Conservation (phyloP, 768 basidiomycete species). For the Leccinum imitatum region DNA sequence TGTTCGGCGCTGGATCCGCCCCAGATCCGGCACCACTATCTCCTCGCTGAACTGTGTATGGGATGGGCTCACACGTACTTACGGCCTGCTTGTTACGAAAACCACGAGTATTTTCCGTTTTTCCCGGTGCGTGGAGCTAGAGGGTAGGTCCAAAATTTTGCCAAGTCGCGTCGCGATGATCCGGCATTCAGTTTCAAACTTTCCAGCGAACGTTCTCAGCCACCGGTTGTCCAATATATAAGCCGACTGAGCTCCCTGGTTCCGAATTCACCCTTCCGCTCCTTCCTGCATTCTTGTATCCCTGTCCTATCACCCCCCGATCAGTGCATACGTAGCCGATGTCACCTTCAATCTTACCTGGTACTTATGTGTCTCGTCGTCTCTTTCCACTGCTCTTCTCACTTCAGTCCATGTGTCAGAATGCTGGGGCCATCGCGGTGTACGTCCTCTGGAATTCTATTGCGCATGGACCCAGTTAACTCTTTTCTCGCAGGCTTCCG, state of each 20-base stretch:
- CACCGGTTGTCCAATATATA: slow-evolving; percentile 26
- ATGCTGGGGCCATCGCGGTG: slow-evolving; percentile 80
- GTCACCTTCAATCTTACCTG: slow-evolving; percentile 27
- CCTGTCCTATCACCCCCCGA: not conserved
- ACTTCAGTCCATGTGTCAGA: slow-evolving; percentile 38
- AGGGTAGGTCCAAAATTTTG: not conserved
- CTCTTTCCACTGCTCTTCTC: not conserved
- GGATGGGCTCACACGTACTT: slow-evolving; percentile 4
- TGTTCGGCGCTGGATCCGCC: not conserved
- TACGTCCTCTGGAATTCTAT: slow-evolving; percentile 41
- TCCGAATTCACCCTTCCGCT: not conserved
- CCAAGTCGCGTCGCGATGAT: slow-evolving; percentile 1
- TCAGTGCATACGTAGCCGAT: slow-evolving; percentile 18
- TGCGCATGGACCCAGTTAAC: not conserved
- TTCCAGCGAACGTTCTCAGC: slow-evolving; percentile 20
- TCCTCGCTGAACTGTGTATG: not conserved
- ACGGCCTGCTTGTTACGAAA: slow-evolving; percentile 15
- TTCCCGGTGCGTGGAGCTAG: slow-evolving; percentile 4
- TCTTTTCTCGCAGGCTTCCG: slow-evolving; percentile 65
- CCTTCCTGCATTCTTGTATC: not conserved
- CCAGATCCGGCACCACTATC: not conserved
- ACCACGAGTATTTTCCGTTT: not conserved
- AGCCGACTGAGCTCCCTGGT: not conserved
- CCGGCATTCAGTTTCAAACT: slow-evolving; percentile 5
- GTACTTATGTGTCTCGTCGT: slow-evolving; percentile 14